Evolutionary conservation across 2,329 filamentous ascomycete genomes (phyloP), one percentile per base, ranked within the genome.

Genomic region (Colletotrichum sp.): DNA sequence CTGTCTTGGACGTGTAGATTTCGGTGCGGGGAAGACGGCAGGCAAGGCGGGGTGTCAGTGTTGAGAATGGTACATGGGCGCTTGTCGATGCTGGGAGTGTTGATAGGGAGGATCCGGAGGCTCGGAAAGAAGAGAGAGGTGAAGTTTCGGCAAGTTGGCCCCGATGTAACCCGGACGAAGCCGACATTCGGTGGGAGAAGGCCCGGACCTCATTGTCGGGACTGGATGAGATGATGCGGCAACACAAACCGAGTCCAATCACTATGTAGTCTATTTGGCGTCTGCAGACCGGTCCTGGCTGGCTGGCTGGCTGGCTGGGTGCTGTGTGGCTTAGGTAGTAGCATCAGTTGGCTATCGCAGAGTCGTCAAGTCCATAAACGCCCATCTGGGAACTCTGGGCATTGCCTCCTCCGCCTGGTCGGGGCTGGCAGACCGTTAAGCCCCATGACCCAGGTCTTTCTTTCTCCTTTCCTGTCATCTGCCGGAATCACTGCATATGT

Each of bases 91-190:
- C 21, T 64, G 71, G 12, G 21, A 28, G 26, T 59, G 43, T n/a
- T 61, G 59, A 69, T 73, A 73, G 65, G 71, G 30, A 70, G 36
- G 57, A 73, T 36, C 71, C 71, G 71, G 71, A 57, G 71, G 36
- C 26, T 43, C 48, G 64, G 28, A 21, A 21, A 65, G 55, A 21
- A n/a, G 16, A 32, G 26, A 61, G 10, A 13, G 18, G 59, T 16
- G 28, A 61, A 30, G 55, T 59, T 60, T 55, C 71, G 71, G 71
- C 21, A 69, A 72, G 36, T 13, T 64, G 21, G 66, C 39, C 30
- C 57, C 67, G 72, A 72, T 60, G 72, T 39, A 59, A 72, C 72
- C 72, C 72, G 72, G 72, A 60, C 32, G 18, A 65, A 43, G 67
- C 72, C 72, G 60, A 39, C 9, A 24, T 64, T 21, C 28, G 52